Evolutionary conservation across 805 yeast genomes (phyloP), one percentile per base, ranked within the genome.

Genomic region (Vanderwaltozyma verrucispora): DNA sequence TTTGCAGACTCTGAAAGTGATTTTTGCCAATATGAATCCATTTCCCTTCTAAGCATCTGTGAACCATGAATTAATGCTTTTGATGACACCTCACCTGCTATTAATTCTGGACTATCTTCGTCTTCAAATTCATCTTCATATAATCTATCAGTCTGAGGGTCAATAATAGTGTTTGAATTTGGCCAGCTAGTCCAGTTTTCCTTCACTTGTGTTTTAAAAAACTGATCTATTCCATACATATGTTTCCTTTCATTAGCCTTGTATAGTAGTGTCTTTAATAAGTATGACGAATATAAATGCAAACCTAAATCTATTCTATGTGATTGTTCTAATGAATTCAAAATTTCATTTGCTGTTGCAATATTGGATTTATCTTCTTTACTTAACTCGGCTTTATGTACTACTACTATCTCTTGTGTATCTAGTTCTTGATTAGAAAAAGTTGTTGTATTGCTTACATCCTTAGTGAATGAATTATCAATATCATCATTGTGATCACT

Each of bases 101-200:
- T 29, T 5, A 40, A 16, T 5, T 28, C 34, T 19, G 18, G 21
- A 14, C n/a, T 29, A 13, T 26, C 13, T n/a, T 8, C 23, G 4
- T 31, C 26, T 6, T 17, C 30, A 5, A 29, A 25, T 11, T 26
- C 32, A 35, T 53, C 60, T 36, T 51, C 60, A 37, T 52, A 59
- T 5, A 54, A 18, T 19, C 34, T 35, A 37, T 49, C 41, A 1
- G 51, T 50, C 14, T 49, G 44, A 2, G 63, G 63, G 30, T 59
- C 53, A 4, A 59, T 47, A 8, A 56, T 47, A 1, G 55, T 46
- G 20, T 43, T 36, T 0, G 59, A 49, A 28, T 68, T 51, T 1
- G 89, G 89, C 89, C 89, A 81, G 4, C 67, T 50, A 0, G 73
- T 51, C 78, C 83, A 79, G 28, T 43, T 46, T 17, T 36, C 51